Evolutionary conservation across 305 asterid species (phyloP).

Genomic region (Solanum hybrid): DNA sequence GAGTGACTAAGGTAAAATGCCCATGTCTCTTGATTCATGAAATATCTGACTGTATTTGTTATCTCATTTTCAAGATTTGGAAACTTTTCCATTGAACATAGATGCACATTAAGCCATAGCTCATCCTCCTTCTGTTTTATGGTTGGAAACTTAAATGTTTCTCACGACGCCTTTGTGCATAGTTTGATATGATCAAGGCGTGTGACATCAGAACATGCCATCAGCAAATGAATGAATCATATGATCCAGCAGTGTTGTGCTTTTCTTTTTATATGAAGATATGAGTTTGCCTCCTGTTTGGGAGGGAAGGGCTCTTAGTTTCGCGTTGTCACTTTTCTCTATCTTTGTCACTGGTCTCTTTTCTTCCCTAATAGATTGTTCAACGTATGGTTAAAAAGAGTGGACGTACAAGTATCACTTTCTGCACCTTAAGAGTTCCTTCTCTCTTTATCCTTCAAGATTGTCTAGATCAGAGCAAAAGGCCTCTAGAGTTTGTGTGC

Average conservation of each 20-base stretch:
- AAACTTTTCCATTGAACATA: neutral
- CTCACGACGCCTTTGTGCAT: neutral
- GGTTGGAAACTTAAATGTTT: neutral
- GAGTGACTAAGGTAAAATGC: conserved; percentile 52
- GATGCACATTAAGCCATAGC: neutral
- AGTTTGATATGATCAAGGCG: neutral
- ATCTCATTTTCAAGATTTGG: neutral
- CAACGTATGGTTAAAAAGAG: neutral
- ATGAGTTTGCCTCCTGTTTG: neutral
- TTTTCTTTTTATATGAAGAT: neutral
- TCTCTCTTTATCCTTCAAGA: neutral
- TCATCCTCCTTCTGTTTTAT: neutral
- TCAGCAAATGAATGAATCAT: neutral
- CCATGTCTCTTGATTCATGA: neutral
- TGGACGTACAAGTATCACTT: neutral
- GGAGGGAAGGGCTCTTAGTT: neutral
- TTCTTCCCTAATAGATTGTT: neutral
- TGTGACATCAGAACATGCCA: neutral
- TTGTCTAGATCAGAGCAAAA: neutral
- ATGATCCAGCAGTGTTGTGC: neutral
- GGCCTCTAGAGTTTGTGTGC: neutral
- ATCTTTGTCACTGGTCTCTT: neutral
- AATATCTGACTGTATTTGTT: neutral
- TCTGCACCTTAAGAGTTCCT: neutral
- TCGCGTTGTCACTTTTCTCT: neutral